Percentiles rank a stretch among this genome's conserved stretches.
Evolutionary conservation across 345 rosid species (phyloP).

Genomic region (Clarkia xantiana): DNA sequence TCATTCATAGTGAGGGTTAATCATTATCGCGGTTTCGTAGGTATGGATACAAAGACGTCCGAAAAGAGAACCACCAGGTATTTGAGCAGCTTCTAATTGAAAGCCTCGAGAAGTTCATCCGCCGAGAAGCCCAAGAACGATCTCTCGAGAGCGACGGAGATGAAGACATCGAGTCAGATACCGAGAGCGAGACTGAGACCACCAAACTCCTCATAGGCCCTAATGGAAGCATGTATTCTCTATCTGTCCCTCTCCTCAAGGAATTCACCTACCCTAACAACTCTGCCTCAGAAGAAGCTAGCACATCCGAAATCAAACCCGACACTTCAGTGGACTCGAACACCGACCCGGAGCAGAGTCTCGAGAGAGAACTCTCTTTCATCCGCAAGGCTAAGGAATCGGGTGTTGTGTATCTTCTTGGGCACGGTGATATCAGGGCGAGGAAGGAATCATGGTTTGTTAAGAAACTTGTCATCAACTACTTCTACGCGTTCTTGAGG

Average conservation of each 20-base stretch:
- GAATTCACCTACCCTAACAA: conserved; percentile 34
- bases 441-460: conserved; percentile 96
- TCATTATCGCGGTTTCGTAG: too few species aligned
- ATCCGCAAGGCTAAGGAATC: conserved; percentile 85
- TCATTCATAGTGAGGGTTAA: too few species aligned
- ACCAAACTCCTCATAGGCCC: conserved; percentile 77
- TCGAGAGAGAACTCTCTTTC: conserved; percentile 88
- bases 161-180: conserved; percentile 46
- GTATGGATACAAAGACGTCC: conserved; percentile 91
- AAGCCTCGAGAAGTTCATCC: conserved; percentile 94
- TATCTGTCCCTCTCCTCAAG: conserved; percentile 66
- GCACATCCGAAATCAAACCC: conserved; percentile 31
- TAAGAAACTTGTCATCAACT: conserved; percentile 82
- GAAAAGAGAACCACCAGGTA: conserved; percentile 89
- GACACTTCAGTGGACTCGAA: conserved; percentile 17
- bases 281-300: conserved; percentile 38
- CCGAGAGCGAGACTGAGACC: conserved; percentile 36
- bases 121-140: conserved; percentile 88
- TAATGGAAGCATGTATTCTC: conserved; percentile 82
- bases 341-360: conserved; percentile 71
- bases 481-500: conserved; percentile 88
- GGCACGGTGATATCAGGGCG: conserved; percentile 95
- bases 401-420: conserved; percentile 93
- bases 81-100: conserved; percentile 95
- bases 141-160: conserved; percentile 81